Conservation (phyloP, 208 protist genomes). For the Baffinella frigidus region DNA sequence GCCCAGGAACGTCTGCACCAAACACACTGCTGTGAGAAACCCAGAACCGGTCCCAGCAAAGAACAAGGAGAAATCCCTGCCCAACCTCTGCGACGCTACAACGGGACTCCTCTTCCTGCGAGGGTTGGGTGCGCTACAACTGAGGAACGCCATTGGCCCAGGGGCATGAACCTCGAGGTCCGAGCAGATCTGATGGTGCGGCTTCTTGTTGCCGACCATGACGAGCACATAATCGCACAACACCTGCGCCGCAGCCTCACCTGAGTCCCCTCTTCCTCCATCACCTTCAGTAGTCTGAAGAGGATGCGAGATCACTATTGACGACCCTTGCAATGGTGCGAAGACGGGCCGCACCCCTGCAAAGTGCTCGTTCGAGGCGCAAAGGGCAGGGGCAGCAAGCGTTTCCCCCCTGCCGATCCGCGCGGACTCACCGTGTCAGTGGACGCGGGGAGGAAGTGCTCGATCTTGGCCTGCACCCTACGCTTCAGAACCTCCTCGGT, state of each 20-base stretch:
- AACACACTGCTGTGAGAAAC: no score
- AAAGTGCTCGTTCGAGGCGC: no score
- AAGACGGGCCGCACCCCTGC: no score
- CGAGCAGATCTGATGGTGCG: background rate
- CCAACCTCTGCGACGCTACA: no score
- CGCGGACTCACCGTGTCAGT: slow-evolving; percentile 12
- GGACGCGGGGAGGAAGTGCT: background rate
- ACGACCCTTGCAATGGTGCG: no score
- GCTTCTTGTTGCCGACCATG: slow-evolving; percentile 41
- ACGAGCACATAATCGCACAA: slow-evolving; percentile 52
- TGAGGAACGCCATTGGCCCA: no score
- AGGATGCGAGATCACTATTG: background rate
- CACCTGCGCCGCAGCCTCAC: background rate
- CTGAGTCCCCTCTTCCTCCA: background rate
- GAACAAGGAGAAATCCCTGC: background rate
- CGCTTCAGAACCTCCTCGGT: background rate
- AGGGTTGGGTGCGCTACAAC: no score
- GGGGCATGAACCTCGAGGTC: slow-evolving; percentile 32
- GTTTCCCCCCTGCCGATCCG: no score
- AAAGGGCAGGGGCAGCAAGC: no score
- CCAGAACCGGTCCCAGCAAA: background rate
- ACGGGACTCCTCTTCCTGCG: no score
- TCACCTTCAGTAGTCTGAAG: background rate
- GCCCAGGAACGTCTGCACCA: slow-evolving; percentile 35
- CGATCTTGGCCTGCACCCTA: slow-evolving; percentile 9